Percentiles rank a stretch among this genome's conserved stretches.
phyloP scores from a whole-genome alignment of 2,329 filamentous ascomycete genomes.

The Neofusicoccum cordaticola region DNA sequence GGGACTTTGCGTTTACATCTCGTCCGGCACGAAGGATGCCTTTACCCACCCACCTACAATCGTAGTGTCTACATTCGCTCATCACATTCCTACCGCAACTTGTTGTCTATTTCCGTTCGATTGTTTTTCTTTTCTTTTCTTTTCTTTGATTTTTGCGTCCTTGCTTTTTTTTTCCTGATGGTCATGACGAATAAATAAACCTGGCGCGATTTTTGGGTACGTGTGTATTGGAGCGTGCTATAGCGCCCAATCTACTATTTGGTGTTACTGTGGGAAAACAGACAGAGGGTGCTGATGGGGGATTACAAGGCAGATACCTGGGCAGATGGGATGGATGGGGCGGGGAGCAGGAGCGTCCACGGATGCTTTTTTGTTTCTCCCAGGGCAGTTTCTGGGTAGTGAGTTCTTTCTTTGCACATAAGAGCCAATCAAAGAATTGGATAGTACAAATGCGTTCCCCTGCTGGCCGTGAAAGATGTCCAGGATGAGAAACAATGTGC shows the following conservation, averaged over 20 bases:
- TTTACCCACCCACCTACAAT: slow-evolving; percentile 8
- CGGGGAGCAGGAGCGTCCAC: not conserved
- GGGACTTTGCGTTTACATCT: slow-evolving; percentile 1
- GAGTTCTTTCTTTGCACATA: slow-evolving; percentile 11
- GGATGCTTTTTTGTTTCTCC: not conserved
- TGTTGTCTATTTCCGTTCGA: not conserved
- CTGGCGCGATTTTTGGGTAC: slow-evolving; percentile 10
- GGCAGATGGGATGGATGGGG: not conserved
- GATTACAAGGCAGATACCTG: not conserved
- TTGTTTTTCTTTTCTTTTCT: not conserved
- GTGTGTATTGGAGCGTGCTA: not conserved
- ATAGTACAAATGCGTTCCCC: not conserved
- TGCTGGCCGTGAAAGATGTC: not conserved
- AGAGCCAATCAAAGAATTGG: slow-evolving; percentile 12
- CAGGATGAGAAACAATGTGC: not conserved
- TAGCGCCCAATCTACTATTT: not conserved
- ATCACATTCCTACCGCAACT: not conserved
- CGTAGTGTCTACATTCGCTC: slow-evolving; percentile 17
- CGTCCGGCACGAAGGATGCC: slow-evolving; percentile 8
- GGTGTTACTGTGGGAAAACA: slow-evolving; percentile 10
- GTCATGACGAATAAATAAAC: slow-evolving; percentile 14
- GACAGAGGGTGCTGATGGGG: slow-evolving; percentile 7
- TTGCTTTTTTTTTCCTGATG: not conserved
- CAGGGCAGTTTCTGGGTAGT: not conserved
- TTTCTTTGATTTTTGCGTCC: not conserved